phyloP scores from a whole-genome alignment of 2,329 filamentous ascomycete genomes.

The Cercospora sp. region DNA sequence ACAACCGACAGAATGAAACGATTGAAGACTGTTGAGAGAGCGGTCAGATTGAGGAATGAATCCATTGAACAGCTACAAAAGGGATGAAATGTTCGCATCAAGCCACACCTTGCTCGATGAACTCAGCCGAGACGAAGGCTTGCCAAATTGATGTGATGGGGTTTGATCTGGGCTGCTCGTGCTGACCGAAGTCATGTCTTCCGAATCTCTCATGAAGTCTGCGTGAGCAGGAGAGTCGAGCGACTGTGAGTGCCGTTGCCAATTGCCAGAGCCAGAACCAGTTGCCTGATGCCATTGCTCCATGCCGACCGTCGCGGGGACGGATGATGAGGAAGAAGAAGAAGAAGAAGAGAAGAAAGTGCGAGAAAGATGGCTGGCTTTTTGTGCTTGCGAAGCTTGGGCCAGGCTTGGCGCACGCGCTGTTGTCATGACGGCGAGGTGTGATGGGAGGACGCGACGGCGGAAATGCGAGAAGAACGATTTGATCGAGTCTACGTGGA shows the following conservation, averaged over 20 bases:
- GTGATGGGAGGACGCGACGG: neutral
- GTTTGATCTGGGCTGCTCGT: neutral
- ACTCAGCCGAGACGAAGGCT: neutral
- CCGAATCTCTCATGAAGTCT: neutral
- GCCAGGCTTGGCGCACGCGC: neutral
- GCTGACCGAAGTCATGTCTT: neutral
- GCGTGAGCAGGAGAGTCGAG: conserved; percentile 2
- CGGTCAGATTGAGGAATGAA: neutral
- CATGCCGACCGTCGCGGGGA: neutral
- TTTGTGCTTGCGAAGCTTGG: neutral
- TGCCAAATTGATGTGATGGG: neutral
- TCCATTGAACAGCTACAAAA: neutral
- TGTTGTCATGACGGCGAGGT: neutral
- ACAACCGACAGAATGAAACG: neutral
- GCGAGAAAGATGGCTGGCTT: neutral
- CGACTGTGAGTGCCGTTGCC: neutral
- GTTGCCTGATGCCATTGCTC: neutral
- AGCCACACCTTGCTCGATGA: neutral
- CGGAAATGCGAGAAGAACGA: neutral
- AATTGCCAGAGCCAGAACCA: neutral
- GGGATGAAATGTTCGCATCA: neutral
- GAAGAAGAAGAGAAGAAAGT: neutral
- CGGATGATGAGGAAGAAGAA: neutral
- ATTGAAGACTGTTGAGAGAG: neutral
- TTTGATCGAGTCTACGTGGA: neutral